Evolutionary conservation across 768 basidiomycete genomes (phyloP), one percentile per base, ranked within the genome.

Genomic region (Lepiota venenata): DNA sequence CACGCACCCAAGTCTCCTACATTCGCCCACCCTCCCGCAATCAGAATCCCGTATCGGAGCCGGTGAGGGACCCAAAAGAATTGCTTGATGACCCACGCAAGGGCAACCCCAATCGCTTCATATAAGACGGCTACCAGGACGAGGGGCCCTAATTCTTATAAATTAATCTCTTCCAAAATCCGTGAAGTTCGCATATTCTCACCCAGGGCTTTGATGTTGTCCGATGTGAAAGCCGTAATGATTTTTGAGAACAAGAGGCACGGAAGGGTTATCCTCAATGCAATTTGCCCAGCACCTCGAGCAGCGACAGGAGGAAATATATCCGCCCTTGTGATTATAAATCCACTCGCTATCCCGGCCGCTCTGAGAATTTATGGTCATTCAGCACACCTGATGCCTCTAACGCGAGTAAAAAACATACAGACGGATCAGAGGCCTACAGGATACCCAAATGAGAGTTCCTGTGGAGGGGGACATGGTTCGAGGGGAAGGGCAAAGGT

Each of bases 31-130:
- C 78, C 81, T 37, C 87, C 88, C 0, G 87, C 86, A 2, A 81
- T 79, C 0, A 90, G 61, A 20, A 91, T 74, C 0, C 88, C 90
- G 60, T 83, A 81, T 44, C 88, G 73, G 62, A 91, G 90, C 22
- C 85, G 77, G 61, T 88, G 84, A 1, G 89, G 89, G 2, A 91
- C 87, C 82, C 87, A 90, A 61, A 86, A 89, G 47, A 86, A 60
- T 57, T 80, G 78, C 46, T 79, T 79, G 50, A 82, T 68, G n/a
- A 78, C 44, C 72, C 75, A 83, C 0, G 82, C 81, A 20, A 84
- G 72, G 6, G 65, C 35, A 8, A 82, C 63, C 6, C 89, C 85
- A 4, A 86, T 66, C 2, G 61, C 61, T 55, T 84, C 77, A 58
- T 91, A 90, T 3, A 85, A 47, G 0, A 85, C 22, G 0, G 80